Evolutionary conservation across 495 filamentous ascomycete genomes (phyloP).

Genomic region (Rhizodiscina lignyota): DNA sequence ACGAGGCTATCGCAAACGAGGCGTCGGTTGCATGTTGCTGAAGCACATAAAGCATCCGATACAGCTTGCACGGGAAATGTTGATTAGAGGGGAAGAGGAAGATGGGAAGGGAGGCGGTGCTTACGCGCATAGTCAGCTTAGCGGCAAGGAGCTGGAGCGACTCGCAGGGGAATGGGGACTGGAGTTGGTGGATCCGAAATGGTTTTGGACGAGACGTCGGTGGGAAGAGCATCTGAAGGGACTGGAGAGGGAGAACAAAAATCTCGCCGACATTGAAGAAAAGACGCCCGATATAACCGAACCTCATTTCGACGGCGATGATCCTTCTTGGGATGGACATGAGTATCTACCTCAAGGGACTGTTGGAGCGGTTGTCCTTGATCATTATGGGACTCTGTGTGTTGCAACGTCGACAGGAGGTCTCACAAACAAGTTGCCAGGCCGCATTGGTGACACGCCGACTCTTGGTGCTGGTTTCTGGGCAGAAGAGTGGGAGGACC

Average conservation of each 20-base stretch:
- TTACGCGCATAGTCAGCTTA: slow-evolving; percentile 51
- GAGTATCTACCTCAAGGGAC: slow-evolving; percentile 71
- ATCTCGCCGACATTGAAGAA: slow-evolving; percentile 3
- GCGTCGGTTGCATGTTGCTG: slow-evolving; percentile 57
- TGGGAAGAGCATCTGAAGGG: slow-evolving; percentile 73
- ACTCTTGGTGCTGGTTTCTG: slow-evolving; percentile 77
- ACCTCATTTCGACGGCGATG: slow-evolving; percentile 2
- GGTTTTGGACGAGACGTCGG: slow-evolving; percentile 62
- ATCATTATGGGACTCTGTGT: slow-evolving; percentile 53
- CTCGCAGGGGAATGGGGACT: slow-evolving; percentile 50
- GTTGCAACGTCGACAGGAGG: slow-evolving; percentile 79
- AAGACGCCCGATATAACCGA: slow-evolving; percentile 1
- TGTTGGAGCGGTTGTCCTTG: slow-evolving; percentile 66
- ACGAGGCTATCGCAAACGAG: slow-evolving; percentile 53
- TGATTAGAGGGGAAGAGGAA: slow-evolving; percentile 41
- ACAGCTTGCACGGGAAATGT: slow-evolving; percentile 50
- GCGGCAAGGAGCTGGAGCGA: slow-evolving; percentile 46
- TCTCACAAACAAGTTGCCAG: slow-evolving; percentile 74
- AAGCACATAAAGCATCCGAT: slow-evolving; percentile 65
- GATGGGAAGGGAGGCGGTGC: slow-evolving; percentile 24
- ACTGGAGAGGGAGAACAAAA: slow-evolving; percentile 39
- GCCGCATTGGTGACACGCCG: slow-evolving; percentile 76
- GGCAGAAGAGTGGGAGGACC: slow-evolving; percentile 63
- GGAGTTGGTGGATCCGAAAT: slow-evolving; percentile 48
- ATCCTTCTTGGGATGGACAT: slow-evolving; percentile 25